Base-by-base conservation (phyloP, 208 protist species). In the Naegleria gruberi region DNA sequence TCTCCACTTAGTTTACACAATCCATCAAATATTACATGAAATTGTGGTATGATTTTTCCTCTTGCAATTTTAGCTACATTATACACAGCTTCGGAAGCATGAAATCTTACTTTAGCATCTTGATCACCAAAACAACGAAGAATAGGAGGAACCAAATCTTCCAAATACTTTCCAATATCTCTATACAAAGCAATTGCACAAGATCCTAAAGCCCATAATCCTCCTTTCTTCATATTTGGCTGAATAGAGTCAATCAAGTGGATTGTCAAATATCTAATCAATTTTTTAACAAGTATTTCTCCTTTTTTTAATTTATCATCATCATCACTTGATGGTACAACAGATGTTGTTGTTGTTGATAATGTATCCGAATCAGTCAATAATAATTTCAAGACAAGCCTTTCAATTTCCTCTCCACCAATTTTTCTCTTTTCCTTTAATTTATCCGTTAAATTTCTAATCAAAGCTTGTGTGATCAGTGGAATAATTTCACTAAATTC, bases 1-100 rank as follows among this genome's bases (percentile, higher is more conserved):
- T 97, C 96, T 15, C 94, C 94, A 43, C 91, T 91, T 44, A 97
- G 88, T 91, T 94, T 94, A 83, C 94, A 95, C 17, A 96, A 90
- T n/a, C 87, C 91, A 89, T 96, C 94, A 82, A 97, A 97, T 37
- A 97, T 95, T 40, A 96, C 91, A 90, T 96, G 96, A 88, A 97
- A 96, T 26, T 43, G 46, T n/a, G 90, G 73, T 4, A 97, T 85
- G 15, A 93, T 91, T 30, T 82, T n/a, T 19, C 77, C 84, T 30
- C 94, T 85, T 0, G 91, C 92, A 23, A 95, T 93, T 90, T 97
- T 97, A 3, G 95, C 90, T 40, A 97, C 91, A 93, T 98, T 98
- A 91, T 97, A 97, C 83, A 98, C 87, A n/a, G 95, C 86, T 91
- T 98, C 96, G 86, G 94, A 96, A 10, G 95, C 96, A 89, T 97